phyloP scores from a whole-genome alignment of 192 early-diverging fungal genomes.

The Martensiomyces pterosporus region DNA sequence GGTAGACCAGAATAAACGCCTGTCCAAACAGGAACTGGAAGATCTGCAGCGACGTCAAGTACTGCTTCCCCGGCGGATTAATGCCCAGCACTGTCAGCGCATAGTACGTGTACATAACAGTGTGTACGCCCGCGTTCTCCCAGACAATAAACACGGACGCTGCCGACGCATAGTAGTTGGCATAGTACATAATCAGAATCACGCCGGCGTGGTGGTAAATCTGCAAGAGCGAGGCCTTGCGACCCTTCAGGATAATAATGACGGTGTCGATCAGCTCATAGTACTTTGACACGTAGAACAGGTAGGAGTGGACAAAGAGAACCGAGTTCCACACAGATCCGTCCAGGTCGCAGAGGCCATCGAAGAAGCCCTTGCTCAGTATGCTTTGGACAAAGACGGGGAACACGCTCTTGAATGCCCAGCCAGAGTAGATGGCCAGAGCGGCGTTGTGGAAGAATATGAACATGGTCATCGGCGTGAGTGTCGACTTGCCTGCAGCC shows the following conservation, averaged over 20 bases:
- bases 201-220: slow-evolving; percentile 85
- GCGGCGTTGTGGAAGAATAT: slow-evolving; percentile 73
- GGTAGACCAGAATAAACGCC: slow-evolving; percentile 56
- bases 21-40: slow-evolving; percentile 76
- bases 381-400: slow-evolving; percentile 54
- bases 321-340: slow-evolving; percentile 60
- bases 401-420: slow-evolving; percentile 65
- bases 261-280: slow-evolving; percentile 81
- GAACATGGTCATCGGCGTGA: slow-evolving; percentile 62
- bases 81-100: slow-evolving; percentile 65
- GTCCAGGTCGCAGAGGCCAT: slow-evolving; percentile 65
- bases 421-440: slow-evolving; percentile 66
- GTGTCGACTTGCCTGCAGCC: background rate
- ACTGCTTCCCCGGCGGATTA: slow-evolving; percentile 74
- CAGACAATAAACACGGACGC: slow-evolving; percentile 75
- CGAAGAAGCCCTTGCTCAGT: slow-evolving; percentile 45
- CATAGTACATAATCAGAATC: slow-evolving; percentile 76
- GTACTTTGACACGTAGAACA: slow-evolving; percentile 83
- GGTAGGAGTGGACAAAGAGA: slow-evolving; percentile 69
- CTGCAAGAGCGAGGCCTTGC: slow-evolving; percentile 67
- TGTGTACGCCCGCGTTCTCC: slow-evolving; percentile 79
- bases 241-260: slow-evolving; percentile 74
- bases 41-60: slow-evolving; percentile 79
- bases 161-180: slow-evolving; percentile 62
- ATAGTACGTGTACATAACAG: slow-evolving; percentile 85